phyloP scores from a whole-genome alignment of 2,329 filamentous ascomycete species.

The Fusarium devonianum region DNA sequence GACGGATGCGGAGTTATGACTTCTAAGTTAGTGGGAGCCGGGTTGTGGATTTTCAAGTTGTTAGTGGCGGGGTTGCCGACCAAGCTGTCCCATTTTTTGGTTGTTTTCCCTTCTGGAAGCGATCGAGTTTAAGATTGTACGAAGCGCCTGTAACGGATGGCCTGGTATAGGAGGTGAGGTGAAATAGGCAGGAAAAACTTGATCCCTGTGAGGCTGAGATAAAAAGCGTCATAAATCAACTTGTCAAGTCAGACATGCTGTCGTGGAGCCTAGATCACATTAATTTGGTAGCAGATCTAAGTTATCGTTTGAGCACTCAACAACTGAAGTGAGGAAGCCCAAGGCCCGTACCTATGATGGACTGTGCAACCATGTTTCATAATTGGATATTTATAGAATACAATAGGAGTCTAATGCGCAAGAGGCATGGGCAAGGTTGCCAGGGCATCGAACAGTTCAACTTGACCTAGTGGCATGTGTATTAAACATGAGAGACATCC shows the following conservation, averaged over 20 bases:
- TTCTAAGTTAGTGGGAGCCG: constrained; percentile 26
- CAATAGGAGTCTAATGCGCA: not conserved
- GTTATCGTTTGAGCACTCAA: too few relatives aligned
- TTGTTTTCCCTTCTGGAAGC: not conserved
- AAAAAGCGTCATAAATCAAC: too few relatives aligned
- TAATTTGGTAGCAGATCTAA: too few relatives aligned
- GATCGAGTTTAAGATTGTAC: not conserved
- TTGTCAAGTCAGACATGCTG: too few relatives aligned
- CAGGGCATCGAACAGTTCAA: too few relatives aligned
- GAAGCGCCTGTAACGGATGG: not conserved
- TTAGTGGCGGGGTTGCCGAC: constrained; percentile 22
- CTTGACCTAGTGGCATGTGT: too few relatives aligned
- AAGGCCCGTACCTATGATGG: constrained; percentile 10
- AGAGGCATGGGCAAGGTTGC: constrained; percentile 2
- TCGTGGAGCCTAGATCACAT: too few relatives aligned
- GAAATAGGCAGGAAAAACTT: not conserved
- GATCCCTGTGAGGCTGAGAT: too few relatives aligned
- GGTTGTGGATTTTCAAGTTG: constrained; percentile 23
- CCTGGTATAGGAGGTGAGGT: not conserved
- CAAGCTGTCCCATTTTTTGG: constrained; percentile 2
- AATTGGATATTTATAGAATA: constrained; percentile 22
- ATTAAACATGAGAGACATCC: constrained; percentile 24
- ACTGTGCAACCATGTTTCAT: constrained; percentile 10
- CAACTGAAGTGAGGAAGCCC: constrained; percentile 7
- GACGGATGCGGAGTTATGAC: constrained; percentile 25